Evolutionary conservation across 441 rosid genomes (phyloP).

Genomic region (Aleurites moluccanus): DNA sequence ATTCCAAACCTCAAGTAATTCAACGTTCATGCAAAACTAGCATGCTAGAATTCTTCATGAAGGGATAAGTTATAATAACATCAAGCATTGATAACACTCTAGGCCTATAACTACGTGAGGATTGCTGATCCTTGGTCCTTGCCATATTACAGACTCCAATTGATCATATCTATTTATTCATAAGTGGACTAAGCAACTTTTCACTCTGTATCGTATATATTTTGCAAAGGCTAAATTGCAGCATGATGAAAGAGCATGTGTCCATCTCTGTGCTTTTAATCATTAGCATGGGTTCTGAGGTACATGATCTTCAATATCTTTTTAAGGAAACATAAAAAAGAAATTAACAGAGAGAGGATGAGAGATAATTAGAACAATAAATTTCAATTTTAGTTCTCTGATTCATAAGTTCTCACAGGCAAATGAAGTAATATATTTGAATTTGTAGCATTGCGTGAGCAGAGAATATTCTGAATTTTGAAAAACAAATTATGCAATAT

Average conservation of each 20-base stretch:
- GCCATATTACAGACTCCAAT: background rate
- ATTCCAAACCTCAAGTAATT: background rate
- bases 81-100: background rate
- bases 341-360: background rate
- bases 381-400: background rate
- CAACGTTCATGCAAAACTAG: background rate
- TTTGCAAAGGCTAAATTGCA: background rate
- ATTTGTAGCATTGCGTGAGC: background rate
- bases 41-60: background rate
- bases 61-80: background rate
- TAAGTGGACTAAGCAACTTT: background rate
- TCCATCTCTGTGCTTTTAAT: background rate
- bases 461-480: background rate
- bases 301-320: too few species aligned
- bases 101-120: background rate
- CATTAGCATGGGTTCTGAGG: background rate
- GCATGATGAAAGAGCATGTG: background rate
- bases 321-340: too few species aligned
- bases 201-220: background rate
- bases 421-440: too few species aligned
- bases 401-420: background rate
- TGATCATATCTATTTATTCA: background rate
- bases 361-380: too few species aligned
- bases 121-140: background rate
- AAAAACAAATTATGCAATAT: background rate